Evolutionary conservation across 108 stramenopile genomes (phyloP), one percentile per base, ranked within the genome.

Genomic region (Fistulifera pelliculosa): DNA sequence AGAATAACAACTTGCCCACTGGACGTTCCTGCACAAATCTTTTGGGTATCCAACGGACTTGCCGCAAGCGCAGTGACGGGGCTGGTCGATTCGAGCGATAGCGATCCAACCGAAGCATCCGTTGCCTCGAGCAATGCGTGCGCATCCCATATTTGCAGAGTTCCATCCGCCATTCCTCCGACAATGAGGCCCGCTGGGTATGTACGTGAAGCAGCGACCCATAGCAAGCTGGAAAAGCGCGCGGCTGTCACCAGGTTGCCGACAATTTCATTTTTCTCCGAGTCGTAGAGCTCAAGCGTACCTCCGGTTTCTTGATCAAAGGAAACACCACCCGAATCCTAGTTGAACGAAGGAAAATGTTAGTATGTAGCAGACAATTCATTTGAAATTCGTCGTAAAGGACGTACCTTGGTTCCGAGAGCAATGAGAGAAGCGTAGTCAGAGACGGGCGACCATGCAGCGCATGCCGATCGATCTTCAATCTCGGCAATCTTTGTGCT

Each of bases 121-220:
- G 54, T 56, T 4, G 52, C 58, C 35, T 61, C 16, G 22, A 87
- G 51, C 11, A 96, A 53, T 16, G 69, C 68, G 22, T 73, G 47
- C 6, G 91, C 83, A 60, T 95, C 83, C 95, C 95, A 98, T 27
- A 97, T 57, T 49, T 87, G 69, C 43, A 98, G 79, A 15, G 80
- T 75, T 1, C 98, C 98, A 75, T 98, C 93, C 51, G 74, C 63
- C 96, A 98, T 95, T 41, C 98, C 98, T 17, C 95, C 96, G 24
- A 96, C 96, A 10, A 98, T 39, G 41, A 97, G 59, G 19, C 95
- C 95, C 51, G 72, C 56, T 11, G 73, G 62, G 52, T 71, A 83
- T 25, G 59, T 60, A 0, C 39, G 61, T 14, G 23, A 24, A 19
- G 56, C 62, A 17, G 51, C 25, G 1, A 62, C 28, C 90, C 90